Evolutionary conservation across 2,329 filamentous ascomycete species (phyloP), one percentile per base, ranked within the genome.

Genomic region (Colletotrichum gigasporum): DNA sequence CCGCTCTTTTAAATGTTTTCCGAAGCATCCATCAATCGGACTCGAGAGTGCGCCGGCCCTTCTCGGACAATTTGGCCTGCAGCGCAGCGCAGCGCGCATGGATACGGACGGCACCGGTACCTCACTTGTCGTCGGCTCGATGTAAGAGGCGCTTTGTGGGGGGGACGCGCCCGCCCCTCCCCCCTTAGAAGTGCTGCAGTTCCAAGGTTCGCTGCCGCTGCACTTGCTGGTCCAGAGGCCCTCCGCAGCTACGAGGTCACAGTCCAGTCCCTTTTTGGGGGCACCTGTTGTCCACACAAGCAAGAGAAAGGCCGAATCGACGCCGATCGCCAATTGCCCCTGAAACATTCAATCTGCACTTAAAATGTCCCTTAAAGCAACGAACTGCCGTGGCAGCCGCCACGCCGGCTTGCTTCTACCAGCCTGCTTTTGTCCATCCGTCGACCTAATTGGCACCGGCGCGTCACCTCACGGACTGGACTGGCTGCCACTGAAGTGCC

Each of bases 81-180:
- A 65, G 63, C 47, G 50, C 57, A 63, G 48, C 41, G 24, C 47
- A 18, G 42, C 24, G 16, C 55, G 42, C 56, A 59, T 60, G 63
- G 51, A 65, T 59, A 58, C 65, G 61, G 55, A 57, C 66, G 58
- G 58, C 64, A 57, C 66, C 50, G 52, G 53, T 67, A 52, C 42
- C 32, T 54, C 64, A 54, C 47, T 53, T 24, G 50, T 42, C 28
- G 39, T 39, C 44, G 34, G 57, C 30, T 69, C 63, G 45, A 54
- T 66, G 69, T 69, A 69, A 68, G 61, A 69, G 69, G 63, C 57
- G 32, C 51, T 30, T 70, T 67, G 71, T 72, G 72, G 72, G 74
- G 73, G 70, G 54, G 20, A n/a, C 24, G 20, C 71, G 69, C 70
- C 68, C 70, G 69, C 69, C 68, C 73, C 67, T 55, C 68, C 68